Percentiles rank a stretch among this genome's conserved stretches.
These are phyloP conservation scores for Eucalyptus rudis DNA, from an alignment of 345 rosid species.

Conservation along the genomic window DNA sequence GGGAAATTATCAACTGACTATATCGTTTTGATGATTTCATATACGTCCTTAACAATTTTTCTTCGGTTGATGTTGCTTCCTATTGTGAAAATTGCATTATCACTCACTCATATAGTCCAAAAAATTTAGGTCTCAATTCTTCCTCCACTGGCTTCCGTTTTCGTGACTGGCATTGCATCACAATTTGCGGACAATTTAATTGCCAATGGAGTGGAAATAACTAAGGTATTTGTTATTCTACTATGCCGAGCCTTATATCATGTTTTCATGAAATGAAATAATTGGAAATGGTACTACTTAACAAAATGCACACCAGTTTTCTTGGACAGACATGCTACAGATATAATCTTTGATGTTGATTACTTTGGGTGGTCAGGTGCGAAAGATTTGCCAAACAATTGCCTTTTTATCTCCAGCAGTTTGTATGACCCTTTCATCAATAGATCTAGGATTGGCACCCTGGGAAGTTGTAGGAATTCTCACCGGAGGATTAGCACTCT, in stretches of 20 bases:
- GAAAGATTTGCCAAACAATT: slow-evolving; percentile 88
- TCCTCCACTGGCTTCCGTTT: slow-evolving; percentile 84
- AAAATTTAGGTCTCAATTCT: slow-evolving; percentile 75
- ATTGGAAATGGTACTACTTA: neutral
- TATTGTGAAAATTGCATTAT: neutral
- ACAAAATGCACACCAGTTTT: neutral
- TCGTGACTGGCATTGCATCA: slow-evolving; percentile 68
- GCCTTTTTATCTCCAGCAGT: slow-evolving; percentile 84
- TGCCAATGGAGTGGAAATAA: slow-evolving; percentile 67
- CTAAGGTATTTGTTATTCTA: slow-evolving; percentile 34
- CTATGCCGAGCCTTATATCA: neutral
- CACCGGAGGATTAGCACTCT: slow-evolving; percentile 75
- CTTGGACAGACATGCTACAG: neutral
- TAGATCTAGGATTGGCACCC: slow-evolving; percentile 84
- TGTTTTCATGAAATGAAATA: neutral
- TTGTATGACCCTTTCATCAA: slow-evolving; percentile 76
- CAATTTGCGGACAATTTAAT: slow-evolving; percentile 84
- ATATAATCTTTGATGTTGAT: neutral
- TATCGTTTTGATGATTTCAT: neutral
- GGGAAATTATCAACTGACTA: neutral
- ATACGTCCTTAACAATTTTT: neutral
- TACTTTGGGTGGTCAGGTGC: slow-evolving; percentile 29
- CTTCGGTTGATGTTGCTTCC: neutral
- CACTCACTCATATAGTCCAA: neutral
- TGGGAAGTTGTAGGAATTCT: slow-evolving; percentile 92